These are phyloP conservation scores for Lentinula sp. DNA, from an alignment of 768 basidiomycete genomes.

Conservation along the genomic window DNA sequence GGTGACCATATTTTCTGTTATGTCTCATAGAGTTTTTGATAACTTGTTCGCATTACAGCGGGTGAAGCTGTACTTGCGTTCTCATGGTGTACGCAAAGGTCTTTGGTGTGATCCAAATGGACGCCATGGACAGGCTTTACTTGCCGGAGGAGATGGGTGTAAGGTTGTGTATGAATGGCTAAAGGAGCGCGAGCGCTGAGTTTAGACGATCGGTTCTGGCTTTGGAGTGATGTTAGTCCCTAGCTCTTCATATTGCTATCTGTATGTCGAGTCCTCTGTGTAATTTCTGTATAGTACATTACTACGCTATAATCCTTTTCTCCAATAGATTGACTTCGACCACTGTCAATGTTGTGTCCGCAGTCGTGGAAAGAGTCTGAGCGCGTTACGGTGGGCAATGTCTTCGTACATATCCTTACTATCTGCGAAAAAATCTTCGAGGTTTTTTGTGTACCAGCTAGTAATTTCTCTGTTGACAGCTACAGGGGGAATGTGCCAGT, in stretches of 20 bases:
- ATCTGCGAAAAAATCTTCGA: conserved; percentile 40
- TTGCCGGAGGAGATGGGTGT: conserved; percentile 45
- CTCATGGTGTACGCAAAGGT: conserved; percentile 67
- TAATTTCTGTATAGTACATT: not conserved
- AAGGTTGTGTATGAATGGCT: conserved; percentile 62
- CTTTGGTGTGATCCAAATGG: conserved; percentile 60
- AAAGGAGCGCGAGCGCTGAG: conserved; percentile 14
- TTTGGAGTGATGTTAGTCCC: too few species aligned
- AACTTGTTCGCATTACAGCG: conserved; percentile 35
- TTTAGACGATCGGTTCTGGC: not conserved
- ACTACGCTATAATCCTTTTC: too few species aligned
- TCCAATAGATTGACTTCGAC: not conserved
- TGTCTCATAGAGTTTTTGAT: not conserved
- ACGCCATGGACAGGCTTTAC: conserved; percentile 57
- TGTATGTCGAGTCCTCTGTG: too few species aligned
- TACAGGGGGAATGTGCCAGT: conserved; percentile 16
- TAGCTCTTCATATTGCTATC: not conserved
- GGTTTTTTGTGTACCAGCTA: conserved; percentile 54
- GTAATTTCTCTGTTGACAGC: conserved; percentile 54
- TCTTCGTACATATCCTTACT: conserved; percentile 32
- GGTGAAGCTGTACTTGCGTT: conserved; percentile 65
- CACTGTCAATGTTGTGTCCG: too few species aligned
- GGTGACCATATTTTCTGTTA: conserved; percentile 30
- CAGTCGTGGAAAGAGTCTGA: conserved; percentile 41
- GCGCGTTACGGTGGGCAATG: conserved; percentile 45